phyloP scores from a whole-genome alignment of 2,329 filamentous ascomycete genomes.

The Neurospora crassa region DNA sequence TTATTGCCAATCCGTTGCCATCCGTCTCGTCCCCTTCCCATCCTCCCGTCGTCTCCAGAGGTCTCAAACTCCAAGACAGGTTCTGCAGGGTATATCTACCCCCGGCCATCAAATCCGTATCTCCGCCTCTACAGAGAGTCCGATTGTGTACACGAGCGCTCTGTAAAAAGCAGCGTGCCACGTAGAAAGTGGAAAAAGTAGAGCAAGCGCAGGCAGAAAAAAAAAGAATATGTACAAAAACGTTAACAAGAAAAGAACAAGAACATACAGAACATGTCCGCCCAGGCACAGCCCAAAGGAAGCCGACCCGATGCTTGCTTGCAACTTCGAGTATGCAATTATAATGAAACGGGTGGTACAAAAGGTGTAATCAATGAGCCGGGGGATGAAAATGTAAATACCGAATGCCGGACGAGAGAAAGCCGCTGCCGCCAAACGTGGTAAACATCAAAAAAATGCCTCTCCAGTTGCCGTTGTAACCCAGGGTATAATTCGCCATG shows the following conservation, averaged over 20 bases:
- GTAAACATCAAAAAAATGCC: conserved; percentile 14
- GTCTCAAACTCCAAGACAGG: neutral
- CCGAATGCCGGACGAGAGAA: conserved; percentile 3
- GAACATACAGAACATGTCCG: conserved; percentile 1
- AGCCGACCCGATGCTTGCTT: neutral
- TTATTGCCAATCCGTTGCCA: neutral
- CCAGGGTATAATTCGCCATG: conserved; percentile 11
- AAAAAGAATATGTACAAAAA: conserved; percentile 7
- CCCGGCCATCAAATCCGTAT: neutral
- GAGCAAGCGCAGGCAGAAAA: conserved; percentile 2
- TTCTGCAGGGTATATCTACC: neutral
- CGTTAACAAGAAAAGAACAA: conserved; percentile 9
- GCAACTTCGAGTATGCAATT: neutral
- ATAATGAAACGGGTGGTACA: neutral
- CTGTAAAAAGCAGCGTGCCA: neutral
- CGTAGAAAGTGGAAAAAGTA: conserved; percentile 3
- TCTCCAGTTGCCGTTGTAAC: conserved; percentile 11
- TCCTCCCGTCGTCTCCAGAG: neutral
- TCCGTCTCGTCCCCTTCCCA: neutral
- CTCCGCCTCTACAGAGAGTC: neutral
- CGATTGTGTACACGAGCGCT: neutral
- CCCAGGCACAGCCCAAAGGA: conserved; percentile 4
- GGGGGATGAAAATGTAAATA: neutral
- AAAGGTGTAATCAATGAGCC: neutral
- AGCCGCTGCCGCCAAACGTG: conserved; percentile 4